Percentiles rank a stretch among this genome's conserved stretches.
phyloP scores from a whole-genome alignment of 2,329 filamentous ascomycete genomes.

The Diaporthe sp. region DNA sequence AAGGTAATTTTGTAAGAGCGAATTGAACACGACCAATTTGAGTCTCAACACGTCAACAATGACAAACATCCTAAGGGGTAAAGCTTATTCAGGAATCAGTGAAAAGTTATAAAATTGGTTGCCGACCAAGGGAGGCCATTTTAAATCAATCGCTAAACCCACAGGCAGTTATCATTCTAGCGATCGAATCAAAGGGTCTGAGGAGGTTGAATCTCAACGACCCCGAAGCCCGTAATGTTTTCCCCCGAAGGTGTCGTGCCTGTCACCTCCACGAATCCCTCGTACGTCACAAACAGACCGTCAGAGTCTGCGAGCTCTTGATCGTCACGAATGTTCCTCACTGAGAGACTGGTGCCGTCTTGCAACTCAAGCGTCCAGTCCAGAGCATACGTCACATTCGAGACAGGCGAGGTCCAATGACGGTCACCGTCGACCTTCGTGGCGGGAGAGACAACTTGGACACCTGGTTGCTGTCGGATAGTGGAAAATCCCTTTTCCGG shows the following conservation, averaged over 20 bases:
- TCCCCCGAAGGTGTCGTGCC: not conserved
- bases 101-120: not conserved
- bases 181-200: not conserved
- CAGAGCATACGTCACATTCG: not conserved
- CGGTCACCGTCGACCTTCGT: not conserved
- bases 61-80: too few species aligned
- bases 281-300: not conserved
- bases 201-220: not conserved
- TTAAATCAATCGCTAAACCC: not conserved
- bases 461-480: not conserved
- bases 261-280: not conserved
- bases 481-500: not conserved
- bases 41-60: too few species aligned
- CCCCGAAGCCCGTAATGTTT: not conserved
- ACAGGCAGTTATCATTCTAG: not conserved
- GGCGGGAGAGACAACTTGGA: not conserved
- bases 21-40: too few species aligned
- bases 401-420: not conserved
- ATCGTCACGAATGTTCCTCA: not conserved
- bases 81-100: not conserved
- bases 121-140: not conserved
- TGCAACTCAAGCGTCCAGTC: not conserved
- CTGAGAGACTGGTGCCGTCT: not conserved
- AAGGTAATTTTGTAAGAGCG: too few species aligned
- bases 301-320: not conserved